Evolutionary conservation across 257 asterid genomes (phyloP).

Genomic region (Solanum chilense): DNA sequence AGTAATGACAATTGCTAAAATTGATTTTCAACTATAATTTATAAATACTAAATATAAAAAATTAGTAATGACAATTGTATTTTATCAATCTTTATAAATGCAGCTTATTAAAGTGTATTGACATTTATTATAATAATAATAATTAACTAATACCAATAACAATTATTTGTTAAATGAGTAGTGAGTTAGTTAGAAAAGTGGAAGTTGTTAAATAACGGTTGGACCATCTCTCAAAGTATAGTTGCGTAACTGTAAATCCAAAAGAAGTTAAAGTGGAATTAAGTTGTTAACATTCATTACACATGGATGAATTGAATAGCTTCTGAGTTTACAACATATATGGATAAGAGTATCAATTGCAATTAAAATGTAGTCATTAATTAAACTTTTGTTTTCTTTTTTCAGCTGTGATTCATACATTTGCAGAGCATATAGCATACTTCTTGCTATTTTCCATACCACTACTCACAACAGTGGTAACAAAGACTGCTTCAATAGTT

Average conservation of each 20-base stretch:
- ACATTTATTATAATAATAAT: too few relatives aligned
- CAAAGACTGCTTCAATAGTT: constrained; percentile 2
- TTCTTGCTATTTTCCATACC: constrained; percentile 16
- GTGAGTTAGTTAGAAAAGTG: too few relatives aligned
- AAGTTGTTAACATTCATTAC: background rate
- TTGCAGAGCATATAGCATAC: constrained; percentile 21
- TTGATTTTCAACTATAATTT: too few relatives aligned
- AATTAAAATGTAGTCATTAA: background rate
- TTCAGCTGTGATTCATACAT: constrained; percentile 28
- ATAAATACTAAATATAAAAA: too few relatives aligned
- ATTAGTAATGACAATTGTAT: too few relatives aligned
- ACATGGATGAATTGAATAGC: background rate
- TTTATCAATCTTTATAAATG: too few relatives aligned
- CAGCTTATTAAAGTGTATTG: too few relatives aligned
- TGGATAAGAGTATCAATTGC: background rate
- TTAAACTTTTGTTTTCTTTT: background rate
- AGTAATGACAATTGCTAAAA: too few relatives aligned
- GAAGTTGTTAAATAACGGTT: too few relatives aligned
- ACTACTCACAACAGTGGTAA: background rate
- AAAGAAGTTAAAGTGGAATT: background rate
- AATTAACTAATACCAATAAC: too few relatives aligned
- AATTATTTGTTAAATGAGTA: too few relatives aligned
- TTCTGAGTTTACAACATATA: background rate
- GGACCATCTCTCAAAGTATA: background rate
- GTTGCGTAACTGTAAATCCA: background rate